A percentile compares a stretch with the other conserved stretches of the same genome.
Conservation (phyloP, 768 basidiomycete genomes). For the Sistotremastrum niveocremeum region DNA sequence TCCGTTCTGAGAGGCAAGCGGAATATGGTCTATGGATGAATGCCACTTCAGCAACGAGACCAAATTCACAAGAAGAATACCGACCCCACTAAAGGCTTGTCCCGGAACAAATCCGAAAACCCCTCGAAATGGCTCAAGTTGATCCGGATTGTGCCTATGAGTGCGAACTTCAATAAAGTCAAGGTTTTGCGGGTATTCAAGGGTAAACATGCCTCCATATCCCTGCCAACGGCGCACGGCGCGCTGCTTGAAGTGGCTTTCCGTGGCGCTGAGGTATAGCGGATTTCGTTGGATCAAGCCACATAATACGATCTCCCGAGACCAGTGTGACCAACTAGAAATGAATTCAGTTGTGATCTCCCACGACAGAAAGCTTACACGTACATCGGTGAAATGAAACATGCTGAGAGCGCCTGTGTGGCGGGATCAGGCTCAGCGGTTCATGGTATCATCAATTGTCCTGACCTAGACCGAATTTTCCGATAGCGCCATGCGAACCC, state of each 20-base stretch:
- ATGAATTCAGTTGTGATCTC: background rate
- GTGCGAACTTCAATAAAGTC: background rate
- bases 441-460: no score
- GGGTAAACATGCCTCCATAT: constrained; percentile 20
- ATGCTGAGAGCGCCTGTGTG: constrained; percentile 30
- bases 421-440: no score
- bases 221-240: constrained; percentile 14
- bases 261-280: constrained; percentile 20
- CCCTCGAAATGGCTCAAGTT: constrained; percentile 25
- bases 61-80: constrained; percentile 6
- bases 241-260: background rate
- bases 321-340: constrained; percentile 20
- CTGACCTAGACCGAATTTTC: constrained; percentile 29
- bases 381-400: constrained; percentile 39
- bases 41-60: background rate
- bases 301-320: constrained; percentile 18
- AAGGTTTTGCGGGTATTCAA: background rate
- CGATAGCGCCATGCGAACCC: constrained; percentile 25
- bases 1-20: constrained; percentile 28
- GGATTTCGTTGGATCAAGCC: constrained; percentile 32
- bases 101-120: constrained; percentile 26
- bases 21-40: constrained; percentile 28
- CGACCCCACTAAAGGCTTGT: constrained; percentile 26
- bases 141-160: constrained; percentile 28
- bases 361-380: constrained; percentile 10